Conservation (phyloP, 441 rosid species). For the Arabidopsis lyrata region DNA sequence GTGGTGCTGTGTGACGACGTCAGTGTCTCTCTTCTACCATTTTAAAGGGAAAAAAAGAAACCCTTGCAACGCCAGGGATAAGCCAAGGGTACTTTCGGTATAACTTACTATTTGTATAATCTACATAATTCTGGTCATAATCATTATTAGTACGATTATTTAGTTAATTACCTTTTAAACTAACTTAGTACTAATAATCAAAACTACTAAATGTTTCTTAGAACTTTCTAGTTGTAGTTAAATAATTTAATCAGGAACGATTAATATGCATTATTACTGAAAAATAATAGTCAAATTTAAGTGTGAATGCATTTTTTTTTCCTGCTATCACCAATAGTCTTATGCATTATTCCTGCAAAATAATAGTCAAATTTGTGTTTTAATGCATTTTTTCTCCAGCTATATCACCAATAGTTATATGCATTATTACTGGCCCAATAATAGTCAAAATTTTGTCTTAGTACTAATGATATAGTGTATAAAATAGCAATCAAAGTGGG, state of each 20-base stretch:
- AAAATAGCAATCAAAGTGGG: constrained; percentile 36
- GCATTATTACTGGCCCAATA: not conserved
- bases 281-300: not conserved
- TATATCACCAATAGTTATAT: too few relatives aligned
- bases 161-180: constrained; percentile 20
- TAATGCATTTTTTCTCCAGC: too few relatives aligned
- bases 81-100: constrained; percentile 43
- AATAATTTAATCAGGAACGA: not conserved
- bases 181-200: not conserved
- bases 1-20: constrained; percentile 33
- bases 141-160: constrained; percentile 24
- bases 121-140: not conserved
- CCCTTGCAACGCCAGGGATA: constrained; percentile 23
- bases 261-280: not conserved
- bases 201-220: not conserved
- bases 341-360: too few relatives aligned
- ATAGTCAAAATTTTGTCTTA: not conserved
- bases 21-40: constrained; percentile 41
- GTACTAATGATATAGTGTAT: constrained; percentile 27
- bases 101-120: not conserved
- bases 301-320: not conserved
- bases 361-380: too few relatives aligned
- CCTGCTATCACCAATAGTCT: too few relatives aligned
- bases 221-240: constrained; percentile 3
- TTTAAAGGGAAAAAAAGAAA: constrained; percentile 31